Evolutionary conservation across 352 stramenopile species (phyloP).

Genomic region (Phytophthora pluvialis): DNA sequence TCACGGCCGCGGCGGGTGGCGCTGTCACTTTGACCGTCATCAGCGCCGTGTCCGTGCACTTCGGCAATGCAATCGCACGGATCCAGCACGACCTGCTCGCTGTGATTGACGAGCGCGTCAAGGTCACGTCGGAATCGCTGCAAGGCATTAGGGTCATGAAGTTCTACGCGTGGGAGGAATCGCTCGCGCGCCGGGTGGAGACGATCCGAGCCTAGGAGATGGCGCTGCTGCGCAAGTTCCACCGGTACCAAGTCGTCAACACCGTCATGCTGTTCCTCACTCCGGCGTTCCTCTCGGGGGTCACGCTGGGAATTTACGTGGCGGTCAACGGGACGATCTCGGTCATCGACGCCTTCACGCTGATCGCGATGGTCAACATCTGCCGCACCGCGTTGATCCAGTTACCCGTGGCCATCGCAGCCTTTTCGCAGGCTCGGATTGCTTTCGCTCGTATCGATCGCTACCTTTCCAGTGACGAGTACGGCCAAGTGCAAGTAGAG

Average conservation of each 20-base stretch:
- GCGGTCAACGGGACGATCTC: conserved; percentile 40
- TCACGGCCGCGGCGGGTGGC: conserved; percentile 30
- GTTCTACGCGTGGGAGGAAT: conserved; percentile 87
- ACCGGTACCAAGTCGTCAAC: conserved; percentile 65
- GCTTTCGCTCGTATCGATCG: conserved; percentile 34
- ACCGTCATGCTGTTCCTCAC: conserved; percentile 60
- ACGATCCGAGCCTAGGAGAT: conserved; percentile 54
- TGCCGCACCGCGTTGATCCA: conserved; percentile 24
- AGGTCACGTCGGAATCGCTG: conserved; percentile 94
- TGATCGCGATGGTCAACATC: conserved; percentile 46
- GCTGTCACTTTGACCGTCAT: conserved; percentile 25
- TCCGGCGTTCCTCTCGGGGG: conserved; percentile 44
- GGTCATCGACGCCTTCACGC: conserved; percentile 53
- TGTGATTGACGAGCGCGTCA: conserved; percentile 82
- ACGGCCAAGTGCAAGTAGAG: conserved; percentile 4
- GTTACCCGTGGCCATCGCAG: conserved; percentile 19
- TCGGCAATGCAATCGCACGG: conserved; percentile 16
- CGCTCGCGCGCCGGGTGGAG: conserved; percentile 40
- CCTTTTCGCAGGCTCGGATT: conserved; percentile 32
- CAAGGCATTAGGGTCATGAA: conserved; percentile 91
- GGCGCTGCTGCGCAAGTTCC: conserved; percentile 40
- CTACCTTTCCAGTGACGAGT: conserved; percentile 36
- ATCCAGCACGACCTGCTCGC: conserved; percentile 40
- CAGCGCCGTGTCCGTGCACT: conserved; percentile 1
- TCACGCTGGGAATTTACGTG: conserved; percentile 56